Evolutionary conservation across 345 rosid genomes (phyloP).

Genomic region (Gossypioides kirkii): DNA sequence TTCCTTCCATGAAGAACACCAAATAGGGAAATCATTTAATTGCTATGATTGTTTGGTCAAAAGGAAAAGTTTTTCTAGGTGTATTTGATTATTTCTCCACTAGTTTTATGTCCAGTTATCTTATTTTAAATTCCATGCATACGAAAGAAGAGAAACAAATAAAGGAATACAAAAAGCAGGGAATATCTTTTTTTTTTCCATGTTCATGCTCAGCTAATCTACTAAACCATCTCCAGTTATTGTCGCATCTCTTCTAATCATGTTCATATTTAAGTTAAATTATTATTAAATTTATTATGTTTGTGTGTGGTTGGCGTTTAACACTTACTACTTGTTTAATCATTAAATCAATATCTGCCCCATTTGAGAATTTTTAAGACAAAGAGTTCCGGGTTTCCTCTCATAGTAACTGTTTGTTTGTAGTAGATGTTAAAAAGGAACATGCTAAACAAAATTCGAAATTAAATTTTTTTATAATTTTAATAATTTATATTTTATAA

Average conservation of each 20-base stretch:
- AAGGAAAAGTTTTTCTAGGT: neutral
- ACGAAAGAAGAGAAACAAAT: neutral
- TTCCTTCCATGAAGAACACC: neutral
- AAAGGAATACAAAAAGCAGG: neutral
- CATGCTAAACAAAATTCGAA: too few relatives aligned
- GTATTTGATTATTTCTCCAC: neutral
- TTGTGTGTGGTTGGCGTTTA: too few relatives aligned
- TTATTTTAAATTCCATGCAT: neutral
- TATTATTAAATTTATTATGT: too few relatives aligned
- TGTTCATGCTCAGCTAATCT: neutral
- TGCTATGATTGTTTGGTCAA: neutral
- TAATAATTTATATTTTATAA: too few relatives aligned
- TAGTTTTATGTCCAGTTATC: neutral
- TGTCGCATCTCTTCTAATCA: neutral
- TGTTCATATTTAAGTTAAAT: neutral
- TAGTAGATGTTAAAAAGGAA: too few relatives aligned
- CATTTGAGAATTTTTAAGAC: neutral
- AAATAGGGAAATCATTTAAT: neutral
- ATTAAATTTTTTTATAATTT: too few relatives aligned
- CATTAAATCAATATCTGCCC: neutral
- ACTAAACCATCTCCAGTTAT: neutral
- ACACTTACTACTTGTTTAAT: too few relatives aligned
- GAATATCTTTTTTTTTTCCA: neutral
- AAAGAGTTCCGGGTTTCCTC: too few relatives aligned
- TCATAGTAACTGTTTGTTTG: too few relatives aligned